Evolutionary conservation across 73 alveolate species (phyloP).

Genomic region (Uronychia setigera): DNA sequence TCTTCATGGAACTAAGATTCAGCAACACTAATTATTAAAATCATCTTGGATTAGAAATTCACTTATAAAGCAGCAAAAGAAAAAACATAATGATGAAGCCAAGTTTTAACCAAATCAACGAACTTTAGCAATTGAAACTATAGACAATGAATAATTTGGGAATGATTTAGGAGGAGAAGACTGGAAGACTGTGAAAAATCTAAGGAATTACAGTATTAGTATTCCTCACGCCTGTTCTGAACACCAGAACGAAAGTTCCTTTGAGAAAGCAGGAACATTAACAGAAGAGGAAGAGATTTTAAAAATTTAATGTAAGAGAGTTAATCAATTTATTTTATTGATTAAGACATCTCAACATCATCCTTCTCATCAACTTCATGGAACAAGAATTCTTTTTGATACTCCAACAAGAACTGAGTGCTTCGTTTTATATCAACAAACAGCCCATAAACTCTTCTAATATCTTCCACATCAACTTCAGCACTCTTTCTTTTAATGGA

Average conservation of each 20-base stretch:
- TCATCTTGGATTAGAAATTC: too few relatives aligned
- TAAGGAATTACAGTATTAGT: too few relatives aligned
- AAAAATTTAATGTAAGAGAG: neutral
- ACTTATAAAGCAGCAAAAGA: too few relatives aligned
- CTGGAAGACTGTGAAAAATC: too few relatives aligned
- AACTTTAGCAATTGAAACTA: too few relatives aligned
- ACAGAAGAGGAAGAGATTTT: neutral
- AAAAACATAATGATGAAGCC: too few relatives aligned
- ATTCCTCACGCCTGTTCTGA: neutral
- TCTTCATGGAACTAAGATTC: too few relatives aligned
- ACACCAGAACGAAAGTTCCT: neutral
- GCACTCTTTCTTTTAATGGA: constrained; percentile 88
- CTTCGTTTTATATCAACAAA: constrained; percentile 92
- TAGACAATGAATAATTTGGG: too few relatives aligned
- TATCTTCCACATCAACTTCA: constrained; percentile 93
- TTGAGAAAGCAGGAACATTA: neutral
- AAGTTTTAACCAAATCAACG: too few relatives aligned
- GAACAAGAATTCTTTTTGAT: constrained; percentile 80
- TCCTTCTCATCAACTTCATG: constrained; percentile 56
- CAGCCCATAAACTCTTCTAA: constrained; percentile 88
- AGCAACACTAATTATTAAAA: too few relatives aligned
- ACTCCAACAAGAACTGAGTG: constrained; percentile 88
- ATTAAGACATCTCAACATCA: constrained; percentile 13
- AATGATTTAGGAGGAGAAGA: too few relatives aligned
- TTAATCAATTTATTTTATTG: neutral